These are phyloP conservation scores for Helotiales sp. DNA, from an alignment of 2,329 filamentous ascomycete genomes.

Conservation along the genomic window DNA sequence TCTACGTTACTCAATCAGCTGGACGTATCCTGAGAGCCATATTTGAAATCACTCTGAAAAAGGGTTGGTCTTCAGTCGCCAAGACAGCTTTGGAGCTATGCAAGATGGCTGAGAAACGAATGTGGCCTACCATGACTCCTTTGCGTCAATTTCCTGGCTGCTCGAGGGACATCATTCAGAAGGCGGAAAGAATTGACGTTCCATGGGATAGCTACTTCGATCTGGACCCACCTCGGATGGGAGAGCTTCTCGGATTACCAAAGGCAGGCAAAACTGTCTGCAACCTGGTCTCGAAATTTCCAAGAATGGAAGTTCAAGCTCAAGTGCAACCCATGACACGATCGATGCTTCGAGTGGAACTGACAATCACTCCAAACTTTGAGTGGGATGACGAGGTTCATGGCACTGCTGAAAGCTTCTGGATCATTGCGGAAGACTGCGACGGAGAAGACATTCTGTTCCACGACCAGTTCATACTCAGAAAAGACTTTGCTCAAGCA, in stretches of 20 bases:
- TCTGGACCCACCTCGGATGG: slow-evolving; percentile 94
- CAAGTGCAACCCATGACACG: slow-evolving; percentile 94
- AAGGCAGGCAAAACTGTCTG: slow-evolving; percentile 87
- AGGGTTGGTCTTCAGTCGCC: slow-evolving; percentile 92
- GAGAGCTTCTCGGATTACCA: slow-evolving; percentile 88
- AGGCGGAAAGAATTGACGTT: slow-evolving; percentile 93
- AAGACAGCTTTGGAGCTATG: slow-evolving; percentile 92
- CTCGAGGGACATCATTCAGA: slow-evolving; percentile 83
- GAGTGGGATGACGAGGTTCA: slow-evolving; percentile 93
- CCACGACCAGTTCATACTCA: slow-evolving; percentile 91
- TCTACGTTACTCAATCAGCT: slow-evolving; percentile 97
- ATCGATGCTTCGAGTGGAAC: slow-evolving; percentile 87
- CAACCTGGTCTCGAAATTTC: slow-evolving; percentile 87
- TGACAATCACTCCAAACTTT: slow-evolving; percentile 92
- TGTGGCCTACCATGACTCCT: slow-evolving; percentile 99
- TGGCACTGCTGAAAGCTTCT: slow-evolving; percentile 88
- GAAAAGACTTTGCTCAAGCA: slow-evolving; percentile 82
- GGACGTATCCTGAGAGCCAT: slow-evolving; percentile 94
- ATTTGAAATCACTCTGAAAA: slow-evolving; percentile 96
- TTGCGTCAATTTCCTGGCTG: slow-evolving; percentile 87
- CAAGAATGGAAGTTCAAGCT: slow-evolving; percentile 88
- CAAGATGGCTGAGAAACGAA: slow-evolving; percentile 99
- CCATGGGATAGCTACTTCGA: slow-evolving; percentile 95
- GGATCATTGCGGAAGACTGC: slow-evolving; percentile 96
- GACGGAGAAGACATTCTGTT: slow-evolving; percentile 96